Evolutionary conservation across 2,329 filamentous ascomycete species (phyloP), one percentile per base, ranked within the genome.

Genomic region (Fusarium pseudocircinatum): DNA sequence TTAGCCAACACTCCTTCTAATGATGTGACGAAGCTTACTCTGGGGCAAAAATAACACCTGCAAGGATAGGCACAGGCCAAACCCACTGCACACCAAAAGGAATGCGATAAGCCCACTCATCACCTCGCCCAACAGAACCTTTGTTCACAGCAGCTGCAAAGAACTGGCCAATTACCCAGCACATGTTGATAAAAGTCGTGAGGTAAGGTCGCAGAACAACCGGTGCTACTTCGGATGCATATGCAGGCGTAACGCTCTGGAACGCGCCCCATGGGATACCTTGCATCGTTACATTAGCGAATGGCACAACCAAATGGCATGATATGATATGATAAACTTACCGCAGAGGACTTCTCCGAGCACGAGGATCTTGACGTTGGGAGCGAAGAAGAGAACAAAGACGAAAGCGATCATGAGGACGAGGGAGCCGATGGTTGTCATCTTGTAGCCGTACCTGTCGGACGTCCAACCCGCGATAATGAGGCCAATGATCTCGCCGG

Each of bases 151-250:
- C 85, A 1, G 84, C 83, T 1, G 84, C 83, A 50, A 87, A 82
- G 70, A 90, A 83, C 68, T 89, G 87, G 2, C 88, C 88, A 53
- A 89, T 85, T 7, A 87, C 86, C 85, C 87, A 89, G 71, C 87
- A 89, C 78, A 89, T 83, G 70, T 89, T 90, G 75, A 87, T 86
- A 60, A 86, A 88, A 0, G 85, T 87, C 1, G 87, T 89, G 7
- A 90, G 81, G 49, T 88, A 88, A 0, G 85, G 84, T 7, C 87
- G 82, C 5, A 89, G 83, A 4, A 84, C 84, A 50, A 83, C 78
- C n/a, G 84, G 84, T 8, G 84, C 82, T 16, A 87, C 83, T 69
- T 89, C 88, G 11, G 88, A 87, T 0, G 87, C 87, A 71, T 89
- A 89, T 1, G 87, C 84, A 0, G 86, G 84, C 1, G 84, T 85